Evolutionary conservation across 2,329 filamentous ascomycete genomes (phyloP).

Genomic region (Zymoseptoria passerinii): DNA sequence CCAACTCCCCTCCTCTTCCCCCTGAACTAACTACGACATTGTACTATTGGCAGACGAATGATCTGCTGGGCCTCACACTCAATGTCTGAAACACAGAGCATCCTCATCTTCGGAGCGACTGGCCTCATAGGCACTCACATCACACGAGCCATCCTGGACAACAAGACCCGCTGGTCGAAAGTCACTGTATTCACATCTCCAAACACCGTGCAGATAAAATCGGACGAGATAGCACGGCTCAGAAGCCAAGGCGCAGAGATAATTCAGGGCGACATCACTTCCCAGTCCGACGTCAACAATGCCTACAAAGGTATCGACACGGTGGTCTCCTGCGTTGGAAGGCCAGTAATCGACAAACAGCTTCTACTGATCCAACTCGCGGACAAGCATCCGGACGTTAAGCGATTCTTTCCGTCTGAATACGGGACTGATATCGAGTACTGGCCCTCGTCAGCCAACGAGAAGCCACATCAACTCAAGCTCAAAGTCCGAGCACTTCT

Average conservation of each 20-base stretch:
- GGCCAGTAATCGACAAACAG: conserved; percentile 54
- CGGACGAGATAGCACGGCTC: conserved; percentile 40
- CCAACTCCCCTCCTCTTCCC: neutral
- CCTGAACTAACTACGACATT: neutral
- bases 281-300: conserved; percentile 44
- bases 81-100: conserved; percentile 29
- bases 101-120: conserved; percentile 48
- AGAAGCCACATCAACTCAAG: conserved; percentile 63
- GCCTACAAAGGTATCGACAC: conserved; percentile 56
- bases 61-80: neutral
- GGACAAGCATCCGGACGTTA: conserved; percentile 45
- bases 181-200: conserved; percentile 51
- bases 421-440: conserved; percentile 61
- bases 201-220: conserved; percentile 44
- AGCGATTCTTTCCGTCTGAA: conserved; percentile 60
- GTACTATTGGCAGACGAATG: neutral
- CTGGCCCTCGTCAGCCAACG: conserved; percentile 44
- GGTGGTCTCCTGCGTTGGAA: conserved; percentile 56
- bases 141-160: conserved; percentile 40
- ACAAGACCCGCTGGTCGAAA: conserved; percentile 40
- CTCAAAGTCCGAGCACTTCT: conserved; percentile 58
- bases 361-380: conserved; percentile 55
- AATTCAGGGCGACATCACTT: conserved; percentile 48
- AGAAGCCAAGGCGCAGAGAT: conserved; percentile 45
- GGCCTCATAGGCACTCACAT: conserved; percentile 47